Evolutionary conservation across 139 green algal genomes (phyloP), one percentile per base, ranked within the genome.

Genomic region (Chlorella vulgaris): DNA sequence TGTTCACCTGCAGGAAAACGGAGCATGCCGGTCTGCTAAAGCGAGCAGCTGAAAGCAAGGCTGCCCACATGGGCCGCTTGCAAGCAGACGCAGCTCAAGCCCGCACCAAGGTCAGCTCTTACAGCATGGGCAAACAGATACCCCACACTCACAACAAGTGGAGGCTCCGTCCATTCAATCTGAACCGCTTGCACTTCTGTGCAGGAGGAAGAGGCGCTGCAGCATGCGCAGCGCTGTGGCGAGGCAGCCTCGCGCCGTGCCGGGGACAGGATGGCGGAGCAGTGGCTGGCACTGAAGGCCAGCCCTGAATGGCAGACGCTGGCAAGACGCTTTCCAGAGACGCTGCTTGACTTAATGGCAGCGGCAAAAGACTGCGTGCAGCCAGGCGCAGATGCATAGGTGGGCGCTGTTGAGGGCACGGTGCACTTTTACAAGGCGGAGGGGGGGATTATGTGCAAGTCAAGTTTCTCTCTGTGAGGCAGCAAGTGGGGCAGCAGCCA

Each of bases 191-290:
- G 4, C 26, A 4, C 19, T 33, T 13, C 13, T 43, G 31, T 65
- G 70, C 71, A 78, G 71, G 71, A 78, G 47, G 71, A 67, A 31
- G 71, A 43, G 33, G 43, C 71, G 22, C 71, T 78, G 71, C 18
- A n/a, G 18, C 71, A 51, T 15, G 71, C 71, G 33, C 47, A 78
- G 47, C 47, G 50, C 33, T 18, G 29, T 0, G 71, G 71, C 15
- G 33, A 47, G 50, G 71, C 47, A 4, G 71, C 71, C 22, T 35
- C 47, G 6, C 53, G 47, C 22, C 71, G 26, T 31, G 47, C 71
- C 35, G 33, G 43, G 31, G 33, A 28, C 31, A 33, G 51, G 22
- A 78, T 78, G 47, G 47, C 47, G 2, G 71, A 78, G 71, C 50
- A 78, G 71, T 78, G 71, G 71, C 5, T 66, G 3, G 33, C 35